A percentile compares a stretch with the other conserved stretches of the same genome.
These are phyloP conservation scores for Vitis rupestris DNA, from an alignment of 164 flowering plant species.

Conservation along the genomic window DNA sequence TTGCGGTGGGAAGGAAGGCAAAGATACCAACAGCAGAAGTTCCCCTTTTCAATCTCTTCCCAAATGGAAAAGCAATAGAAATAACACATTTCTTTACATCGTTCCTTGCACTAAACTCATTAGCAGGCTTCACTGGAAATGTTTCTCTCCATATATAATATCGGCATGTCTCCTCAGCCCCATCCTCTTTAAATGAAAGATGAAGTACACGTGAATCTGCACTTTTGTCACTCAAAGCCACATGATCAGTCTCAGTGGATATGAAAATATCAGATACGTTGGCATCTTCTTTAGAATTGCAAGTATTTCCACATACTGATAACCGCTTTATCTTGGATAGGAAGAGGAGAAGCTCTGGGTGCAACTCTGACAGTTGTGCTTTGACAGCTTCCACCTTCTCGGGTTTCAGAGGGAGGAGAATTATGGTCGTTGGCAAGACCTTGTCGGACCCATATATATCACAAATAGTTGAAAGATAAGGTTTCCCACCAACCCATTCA, in stretches of 20 bases:
- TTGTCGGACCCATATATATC: slow-evolving; percentile 8
- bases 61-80: slow-evolving; percentile 21
- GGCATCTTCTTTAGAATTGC: neutral
- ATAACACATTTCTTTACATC: slow-evolving; percentile 17
- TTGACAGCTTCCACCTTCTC: slow-evolving; percentile 24
- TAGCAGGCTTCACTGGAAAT: slow-evolving; percentile 19
- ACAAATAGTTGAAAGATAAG: slow-evolving; percentile 9
- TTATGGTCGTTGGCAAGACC: slow-evolving; percentile 17
- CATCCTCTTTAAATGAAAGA: slow-evolving; percentile 14
- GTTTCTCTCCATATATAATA: slow-evolving; percentile 26
- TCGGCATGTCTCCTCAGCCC: neutral
- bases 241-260: slow-evolving; percentile 14
- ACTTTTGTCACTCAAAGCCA: neutral
- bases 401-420: slow-evolving; percentile 23
- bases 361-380: slow-evolving; percentile 14
- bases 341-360: slow-evolving; percentile 28
- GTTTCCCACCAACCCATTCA: slow-evolving; percentile 21
- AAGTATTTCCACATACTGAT: slow-evolving; percentile 6
- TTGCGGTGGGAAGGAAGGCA: slow-evolving; percentile 28
- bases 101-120: slow-evolving; percentile 11
- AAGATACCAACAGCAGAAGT: slow-evolving; percentile 15
- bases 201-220: slow-evolving; percentile 19
- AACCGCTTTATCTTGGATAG: slow-evolving; percentile 22
- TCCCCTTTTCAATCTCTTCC: slow-evolving; percentile 18
- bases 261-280: slow-evolving; percentile 8